Conservation (phyloP, 441 rosid genomes). For the Melastoma candidum region DNA sequence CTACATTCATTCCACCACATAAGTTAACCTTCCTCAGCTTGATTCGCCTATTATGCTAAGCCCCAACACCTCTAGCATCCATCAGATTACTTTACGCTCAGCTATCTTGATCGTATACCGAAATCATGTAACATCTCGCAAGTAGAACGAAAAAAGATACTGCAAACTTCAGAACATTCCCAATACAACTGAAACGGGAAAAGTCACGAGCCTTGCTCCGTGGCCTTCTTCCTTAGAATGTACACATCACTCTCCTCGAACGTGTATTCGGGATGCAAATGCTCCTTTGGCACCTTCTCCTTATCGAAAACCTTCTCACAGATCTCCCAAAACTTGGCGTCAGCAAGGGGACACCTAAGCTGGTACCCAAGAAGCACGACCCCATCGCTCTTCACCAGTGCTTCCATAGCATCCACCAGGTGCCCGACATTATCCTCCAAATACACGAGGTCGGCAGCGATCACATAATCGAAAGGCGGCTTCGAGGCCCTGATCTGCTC, state of each 20-base stretch:
- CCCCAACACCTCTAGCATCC: too few relatives aligned
- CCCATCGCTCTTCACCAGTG: conserved; percentile 59
- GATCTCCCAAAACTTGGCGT: conserved; percentile 60
- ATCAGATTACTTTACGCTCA: too few relatives aligned
- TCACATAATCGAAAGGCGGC: conserved; percentile 68
- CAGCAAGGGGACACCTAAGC: conserved; percentile 77
- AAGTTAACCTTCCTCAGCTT: too few relatives aligned
- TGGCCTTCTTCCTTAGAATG: conserved; percentile 40
- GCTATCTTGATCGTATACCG: too few relatives aligned
- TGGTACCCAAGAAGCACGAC: conserved; percentile 69
- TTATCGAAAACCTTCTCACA: conserved; percentile 43
- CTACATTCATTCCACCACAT: too few relatives aligned
- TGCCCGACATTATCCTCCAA: conserved; percentile 61
- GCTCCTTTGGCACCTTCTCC: conserved; percentile 64
- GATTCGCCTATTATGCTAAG: too few relatives aligned
- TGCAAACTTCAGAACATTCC: too few relatives aligned
- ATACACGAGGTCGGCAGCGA: conserved; percentile 87
- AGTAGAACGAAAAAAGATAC: too few relatives aligned
- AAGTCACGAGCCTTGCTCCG: conserved; percentile 1
- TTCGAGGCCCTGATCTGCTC: conserved; percentile 42
- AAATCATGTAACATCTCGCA: too few relatives aligned
- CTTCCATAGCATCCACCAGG: conserved; percentile 56
- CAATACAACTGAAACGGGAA: too few relatives aligned
- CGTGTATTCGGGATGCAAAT: conserved; percentile 59
- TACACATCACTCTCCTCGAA: conserved; percentile 69